Evolutionary conservation across 257 asterid genomes (phyloP), one percentile per base, ranked within the genome.

Genomic region (Rhazya stricta): DNA sequence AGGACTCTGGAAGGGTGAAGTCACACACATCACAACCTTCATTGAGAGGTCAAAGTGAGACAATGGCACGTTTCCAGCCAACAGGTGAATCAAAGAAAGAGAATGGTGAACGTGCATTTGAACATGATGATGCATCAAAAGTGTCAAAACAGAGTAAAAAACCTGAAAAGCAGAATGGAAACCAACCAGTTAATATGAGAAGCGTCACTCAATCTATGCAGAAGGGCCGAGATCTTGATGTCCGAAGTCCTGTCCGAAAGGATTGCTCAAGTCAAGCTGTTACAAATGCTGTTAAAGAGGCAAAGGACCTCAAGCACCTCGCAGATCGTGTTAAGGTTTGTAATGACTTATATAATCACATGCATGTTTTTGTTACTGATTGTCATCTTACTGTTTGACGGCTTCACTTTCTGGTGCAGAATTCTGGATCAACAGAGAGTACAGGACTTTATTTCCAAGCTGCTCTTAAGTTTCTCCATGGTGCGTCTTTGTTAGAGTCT

Each of bases 241-340:
- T 94, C 80, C 87, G 90, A 50, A 91, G 97, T 83, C 96, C 99
- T 74, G 79, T 81, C 78, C 89, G 90, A 62, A 93, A 88, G 89
- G 98, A 93, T 70, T 85, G 95, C 74, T 84, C 97, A 45, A 91
- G 87, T 81, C 96, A 91, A 75, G 90, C 95, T 77, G 98, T 91
- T 83, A 84, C 84, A 39, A 91, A 79, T 86, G 96, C 94, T 81
- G 71, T 96, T 70, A 96, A 91, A 89, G 99, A 96, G 84, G 99
- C 97, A 1, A 96, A 86, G 85, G 91, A 93, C 87, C 93, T 96
- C 56, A 96, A 96, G 83, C 99, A 93, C 80, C 73, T 88, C 82
- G 98, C 99, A 61, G 99, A 96, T 82, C 98, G 99, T 65, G 84
- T 81, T 61, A 93, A 90, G 99, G 99, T 96, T 80, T 62, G 25